Evolutionary conservation across 495 filamentous ascomycete genomes (phyloP), one percentile per base, ranked within the genome.

Genomic region (Acidiella bohemica): DNA sequence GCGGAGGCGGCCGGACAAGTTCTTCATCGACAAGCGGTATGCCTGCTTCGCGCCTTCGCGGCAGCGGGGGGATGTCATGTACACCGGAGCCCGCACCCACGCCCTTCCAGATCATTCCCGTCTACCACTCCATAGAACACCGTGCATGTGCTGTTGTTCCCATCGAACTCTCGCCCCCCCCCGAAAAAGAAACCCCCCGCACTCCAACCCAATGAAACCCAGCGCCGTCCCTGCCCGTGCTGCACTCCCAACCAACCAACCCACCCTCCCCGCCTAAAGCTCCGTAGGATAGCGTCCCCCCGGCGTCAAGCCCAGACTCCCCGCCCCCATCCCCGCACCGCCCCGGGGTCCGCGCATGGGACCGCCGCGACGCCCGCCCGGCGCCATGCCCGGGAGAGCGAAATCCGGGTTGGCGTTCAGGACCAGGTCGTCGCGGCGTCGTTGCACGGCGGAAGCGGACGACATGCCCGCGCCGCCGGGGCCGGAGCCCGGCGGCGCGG

Each of bases 321-420:
- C 28, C 8, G 23, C 30, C 13, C 36, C 26, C 23, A 39, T 30
- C 26, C 36, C 18, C 26, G 25, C 29, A 27, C 18, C 12, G 12
- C 14, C 28, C 1, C 24, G 11, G 16, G 35, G 23, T 7, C 39
- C 28, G 18, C 30, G 11, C 28, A 46, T 42, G 23, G 23, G 0
- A 7, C 32, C 33, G 4, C 36, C 12, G 2, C 42, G 32, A 16
- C 31, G 6, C 1, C 46, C 39, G 16, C 37, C 38, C 6, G 16
- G 17, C 3, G 26, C 38, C 42, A 32, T 40, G 17, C 52, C 60
- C 3, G 63, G 63, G 20, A 86, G 46, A 49, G 76, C 66, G 59
- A 87, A 92, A 51, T 87, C 81, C 4, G 81, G 81, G 53, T 85
- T 84, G 33, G 68, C 73, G 36, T 67, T 70, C 33, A 87, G 61